Percentiles rank a stretch among this genome's conserved stretches.
These are phyloP conservation scores for Solanum neorickii DNA, from an alignment of 257 asterid genomes.

Conservation along the genomic window DNA sequence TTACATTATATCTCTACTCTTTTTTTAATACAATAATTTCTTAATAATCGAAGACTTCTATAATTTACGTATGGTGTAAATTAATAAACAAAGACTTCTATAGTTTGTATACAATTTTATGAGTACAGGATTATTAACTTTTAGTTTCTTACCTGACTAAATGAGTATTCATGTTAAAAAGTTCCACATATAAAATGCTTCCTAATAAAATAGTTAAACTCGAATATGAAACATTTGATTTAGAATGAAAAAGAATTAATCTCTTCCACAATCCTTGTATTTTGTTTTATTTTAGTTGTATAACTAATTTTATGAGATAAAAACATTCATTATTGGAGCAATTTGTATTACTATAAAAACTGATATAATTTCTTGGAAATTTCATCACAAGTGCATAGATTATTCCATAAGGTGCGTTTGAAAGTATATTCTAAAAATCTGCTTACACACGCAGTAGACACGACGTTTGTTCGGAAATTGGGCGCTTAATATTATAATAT, in stretches of 20 bases:
- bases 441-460: neutral
- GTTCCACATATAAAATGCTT: no score
- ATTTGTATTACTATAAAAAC: neutral
- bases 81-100: neutral
- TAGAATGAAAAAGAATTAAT: no score
- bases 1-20: no score
- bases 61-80: neutral
- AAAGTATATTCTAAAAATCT: no score
- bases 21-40: no score
- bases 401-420: neutral
- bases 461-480: neutral
- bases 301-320: neutral
- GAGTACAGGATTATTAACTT: no score
- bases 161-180: no score
- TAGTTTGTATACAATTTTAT: neutral
- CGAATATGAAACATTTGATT: no score
- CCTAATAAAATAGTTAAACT: no score
- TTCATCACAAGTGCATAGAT: neutral
- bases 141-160: no score
- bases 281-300: neutral
- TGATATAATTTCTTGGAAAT: neutral
- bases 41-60: no score
- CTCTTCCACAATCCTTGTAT: no score
- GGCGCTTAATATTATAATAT: neutral
- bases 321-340: neutral